Percentiles rank a stretch among this genome's conserved stretches.
phyloP scores from a whole-genome alignment of 495 filamentous ascomycete species.

The Hamigera avellanea region DNA sequence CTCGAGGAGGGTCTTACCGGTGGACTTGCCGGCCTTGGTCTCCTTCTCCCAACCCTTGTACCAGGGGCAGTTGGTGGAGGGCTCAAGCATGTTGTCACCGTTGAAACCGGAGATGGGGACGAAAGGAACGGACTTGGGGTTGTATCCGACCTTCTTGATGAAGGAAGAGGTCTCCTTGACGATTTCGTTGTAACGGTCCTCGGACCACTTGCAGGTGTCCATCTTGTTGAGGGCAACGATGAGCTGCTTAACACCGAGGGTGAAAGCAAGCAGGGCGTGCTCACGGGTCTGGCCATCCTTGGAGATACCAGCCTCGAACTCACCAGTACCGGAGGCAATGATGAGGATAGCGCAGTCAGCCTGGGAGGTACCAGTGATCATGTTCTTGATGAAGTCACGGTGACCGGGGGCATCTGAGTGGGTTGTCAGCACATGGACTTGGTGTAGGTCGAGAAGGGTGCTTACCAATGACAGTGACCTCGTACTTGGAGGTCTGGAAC shows the following conservation, averaged over 20 bases:
- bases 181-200: slow-evolving; percentile 95
- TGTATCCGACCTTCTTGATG: slow-evolving; percentile 99
- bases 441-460: slow-evolving; percentile 5
- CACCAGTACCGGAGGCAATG: slow-evolving; percentile 99
- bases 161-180: slow-evolving; percentile 99
- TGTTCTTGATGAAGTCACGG: slow-evolving; percentile 99
- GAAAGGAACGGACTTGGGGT: slow-evolving; percentile 96
- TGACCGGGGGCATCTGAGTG: slow-evolving; percentile 87
- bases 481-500: slow-evolving; percentile 98
- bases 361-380: slow-evolving; percentile 99
- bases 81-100: slow-evolving; percentile 99
- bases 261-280: slow-evolving; percentile 99
- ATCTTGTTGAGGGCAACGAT: slow-evolving; percentile 99
- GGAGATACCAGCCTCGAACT: slow-evolving; percentile 99
- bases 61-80: slow-evolving; percentile 93
- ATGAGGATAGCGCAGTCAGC: slow-evolving; percentile 99
- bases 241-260: slow-evolving; percentile 98
- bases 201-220: slow-evolving; percentile 98
- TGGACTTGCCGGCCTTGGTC: slow-evolving; percentile 79
- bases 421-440: slow-evolving; percentile 9
- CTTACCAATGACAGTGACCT: slow-evolving; percentile 97
- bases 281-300: slow-evolving; percentile 99
- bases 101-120: slow-evolving; percentile 99
- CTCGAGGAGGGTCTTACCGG: slow-evolving; percentile 97
- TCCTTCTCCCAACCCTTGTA: slow-evolving; percentile 99